These are phyloP conservation scores for Kernera saxatilis DNA, from an alignment of 345 rosid species.

Conservation along the genomic window DNA sequence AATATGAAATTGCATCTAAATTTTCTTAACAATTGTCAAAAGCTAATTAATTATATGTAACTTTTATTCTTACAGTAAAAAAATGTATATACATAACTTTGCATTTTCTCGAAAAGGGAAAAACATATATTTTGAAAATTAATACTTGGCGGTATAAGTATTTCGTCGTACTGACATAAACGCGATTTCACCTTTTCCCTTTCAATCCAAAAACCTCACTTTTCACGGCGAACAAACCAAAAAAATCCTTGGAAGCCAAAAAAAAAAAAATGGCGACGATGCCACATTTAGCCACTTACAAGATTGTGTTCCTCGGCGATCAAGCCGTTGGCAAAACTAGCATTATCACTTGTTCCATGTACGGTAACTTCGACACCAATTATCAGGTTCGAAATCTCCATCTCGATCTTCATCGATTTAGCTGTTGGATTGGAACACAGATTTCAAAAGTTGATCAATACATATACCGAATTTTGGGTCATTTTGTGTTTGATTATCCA, in stretches of 20 bases:
- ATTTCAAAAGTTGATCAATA: not conserved
- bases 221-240: not conserved
- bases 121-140: not conserved
- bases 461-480: not conserved
- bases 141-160: not conserved
- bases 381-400: slow-evolving; percentile 46
- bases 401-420: not conserved
- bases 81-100: too few relatives aligned
- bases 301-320: slow-evolving; percentile 71
- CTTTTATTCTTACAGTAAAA: too few relatives aligned
- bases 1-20: too few relatives aligned
- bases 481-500: not conserved
- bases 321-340: slow-evolving; percentile 79
- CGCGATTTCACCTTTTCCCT: not conserved
- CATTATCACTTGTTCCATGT: slow-evolving; percentile 85
- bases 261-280: slow-evolving; percentile 40
- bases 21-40: too few relatives aligned
- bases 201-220: not conserved
- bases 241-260: not conserved
- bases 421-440: not conserved
- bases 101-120: too few relatives aligned
- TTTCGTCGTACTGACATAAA: not conserved
- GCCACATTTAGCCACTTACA: slow-evolving; percentile 56
- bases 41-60: too few relatives aligned
- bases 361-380: slow-evolving; percentile 74